These are phyloP conservation scores for Tricholoma hemisulphureum DNA, from an alignment of 768 basidiomycete genomes.

Conservation along the genomic window DNA sequence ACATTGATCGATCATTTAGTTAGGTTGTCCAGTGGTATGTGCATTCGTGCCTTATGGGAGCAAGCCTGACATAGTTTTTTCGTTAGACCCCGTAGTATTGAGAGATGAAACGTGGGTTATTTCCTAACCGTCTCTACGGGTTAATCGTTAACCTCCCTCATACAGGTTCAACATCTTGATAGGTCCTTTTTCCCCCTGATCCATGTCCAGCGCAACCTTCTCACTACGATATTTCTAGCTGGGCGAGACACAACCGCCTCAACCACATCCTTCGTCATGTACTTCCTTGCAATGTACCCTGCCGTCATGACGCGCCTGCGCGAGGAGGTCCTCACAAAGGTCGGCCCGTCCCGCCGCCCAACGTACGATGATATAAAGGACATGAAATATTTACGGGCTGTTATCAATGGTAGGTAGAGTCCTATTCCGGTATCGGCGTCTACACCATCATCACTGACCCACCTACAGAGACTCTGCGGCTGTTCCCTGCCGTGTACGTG, in stretches of 20 bases:
- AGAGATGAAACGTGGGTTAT: no score
- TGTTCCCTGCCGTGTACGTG: slow-evolving; percentile 38
- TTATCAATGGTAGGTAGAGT: slow-evolving; percentile 36
- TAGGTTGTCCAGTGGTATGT: no score
- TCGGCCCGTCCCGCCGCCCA: slow-evolving; percentile 38
- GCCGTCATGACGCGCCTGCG: slow-evolving; percentile 38
- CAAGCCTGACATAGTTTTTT: no score
- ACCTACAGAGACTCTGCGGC: slow-evolving; percentile 40
- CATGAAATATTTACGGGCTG: slow-evolving; percentile 43
- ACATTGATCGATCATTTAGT: neutral
- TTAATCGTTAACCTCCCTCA: no score
- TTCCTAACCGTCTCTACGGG: no score
- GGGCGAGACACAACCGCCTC: slow-evolving; percentile 47
- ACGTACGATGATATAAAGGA: slow-evolving; percentile 45
- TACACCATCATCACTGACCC: neutral
- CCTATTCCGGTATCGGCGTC: neutral
- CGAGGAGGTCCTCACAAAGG: slow-evolving; percentile 38
- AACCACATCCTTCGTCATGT: slow-evolving; percentile 41
- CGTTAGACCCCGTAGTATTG: no score
- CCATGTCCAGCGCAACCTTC: no score
- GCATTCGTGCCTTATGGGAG: no score
- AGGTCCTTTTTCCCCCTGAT: no score
- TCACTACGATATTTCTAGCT: slow-evolving; percentile 42
- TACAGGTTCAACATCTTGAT: no score
- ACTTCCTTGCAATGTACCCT: slow-evolving; percentile 45